Evolutionary conservation across 1,284 basidiomycete species (phyloP).

Genomic region (Pseudozyma tsukubaensis): DNA sequence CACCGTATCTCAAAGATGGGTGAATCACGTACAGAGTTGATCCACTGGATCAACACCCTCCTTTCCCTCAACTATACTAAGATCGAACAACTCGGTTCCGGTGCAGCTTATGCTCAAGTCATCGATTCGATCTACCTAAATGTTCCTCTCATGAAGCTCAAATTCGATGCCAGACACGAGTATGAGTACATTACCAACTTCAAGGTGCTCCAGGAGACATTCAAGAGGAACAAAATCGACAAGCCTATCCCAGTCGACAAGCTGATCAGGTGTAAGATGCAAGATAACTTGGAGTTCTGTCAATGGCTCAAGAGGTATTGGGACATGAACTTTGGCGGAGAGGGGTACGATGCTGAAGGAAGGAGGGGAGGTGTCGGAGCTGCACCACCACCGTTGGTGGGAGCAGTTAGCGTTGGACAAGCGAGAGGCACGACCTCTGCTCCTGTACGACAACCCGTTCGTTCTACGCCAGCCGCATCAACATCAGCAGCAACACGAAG

Average conservation of each 20-base stretch:
- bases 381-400: conserved; percentile 63
- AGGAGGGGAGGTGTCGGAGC: conserved; percentile 77
- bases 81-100: conserved; percentile 79
- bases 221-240: conserved; percentile 80
- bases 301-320: conserved; percentile 98
- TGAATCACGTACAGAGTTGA: conserved; percentile 79
- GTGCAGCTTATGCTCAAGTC: conserved; percentile 72
- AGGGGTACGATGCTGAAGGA: conserved; percentile 86
- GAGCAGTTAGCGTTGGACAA: conserved; percentile 45
- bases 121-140: conserved; percentile 86
- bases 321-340: conserved; percentile 90
- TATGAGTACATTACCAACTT: conserved; percentile 96
- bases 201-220: conserved; percentile 82
- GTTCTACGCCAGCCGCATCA: conserved; percentile 13
- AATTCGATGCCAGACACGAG: conserved; percentile 75
- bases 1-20: conserved; percentile 41
- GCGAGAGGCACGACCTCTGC: conserved; percentile 16
- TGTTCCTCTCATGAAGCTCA: conserved; percentile 63
- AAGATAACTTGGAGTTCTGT: conserved; percentile 98
- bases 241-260: conserved; percentile 96
- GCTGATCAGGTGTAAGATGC: conserved; percentile 99
- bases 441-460: conserved; percentile 6
- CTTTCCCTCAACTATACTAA: conserved; percentile 91
- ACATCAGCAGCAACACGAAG: conserved; percentile 11
- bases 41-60: conserved; percentile 94